Percentiles rank a stretch among this genome's conserved stretches.
These are phyloP conservation scores for Solanum corneliomulleri DNA, from an alignment of 257 asterid species.

Conservation along the genomic window DNA sequence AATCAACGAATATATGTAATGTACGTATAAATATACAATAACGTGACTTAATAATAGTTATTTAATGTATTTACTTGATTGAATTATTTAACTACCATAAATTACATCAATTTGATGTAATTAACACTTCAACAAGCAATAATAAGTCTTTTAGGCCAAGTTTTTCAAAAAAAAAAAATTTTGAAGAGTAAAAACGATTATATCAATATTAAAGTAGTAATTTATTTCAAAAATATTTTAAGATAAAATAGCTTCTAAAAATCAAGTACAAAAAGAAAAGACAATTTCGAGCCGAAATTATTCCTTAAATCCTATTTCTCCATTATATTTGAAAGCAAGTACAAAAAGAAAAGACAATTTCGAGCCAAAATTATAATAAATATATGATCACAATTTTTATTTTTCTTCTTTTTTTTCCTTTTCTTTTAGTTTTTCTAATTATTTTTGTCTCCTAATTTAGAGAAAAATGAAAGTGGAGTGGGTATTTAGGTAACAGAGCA, in stretches of 20 bases:
- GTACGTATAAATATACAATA: background rate
- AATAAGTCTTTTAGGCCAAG: background rate
- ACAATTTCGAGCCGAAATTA: background rate
- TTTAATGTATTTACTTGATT: background rate
- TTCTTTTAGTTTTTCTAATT: background rate
- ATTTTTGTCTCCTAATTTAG: background rate
- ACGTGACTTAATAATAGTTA: accelerated
- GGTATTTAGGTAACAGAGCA: background rate
- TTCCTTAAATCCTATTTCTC: too few relatives aligned
- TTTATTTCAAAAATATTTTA: accelerated
- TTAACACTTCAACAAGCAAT: background rate
- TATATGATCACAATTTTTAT: accelerated
- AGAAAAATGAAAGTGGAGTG: background rate
- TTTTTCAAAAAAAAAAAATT: background rate
- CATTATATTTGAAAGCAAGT: too few relatives aligned
- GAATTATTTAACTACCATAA: background rate
- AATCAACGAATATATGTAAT: background rate
- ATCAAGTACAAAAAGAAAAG: too few relatives aligned
- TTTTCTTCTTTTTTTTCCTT: background rate
- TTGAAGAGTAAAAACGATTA: background rate
- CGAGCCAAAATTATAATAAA: accelerated
- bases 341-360: background rate
- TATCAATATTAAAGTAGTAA: accelerated
- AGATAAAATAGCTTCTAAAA: background rate
- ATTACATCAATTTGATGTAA: background rate